Evolutionary conservation across 805 yeast species (phyloP), one percentile per base, ranked within the genome.

Genomic region (Cyberlindnera petersonii): DNA sequence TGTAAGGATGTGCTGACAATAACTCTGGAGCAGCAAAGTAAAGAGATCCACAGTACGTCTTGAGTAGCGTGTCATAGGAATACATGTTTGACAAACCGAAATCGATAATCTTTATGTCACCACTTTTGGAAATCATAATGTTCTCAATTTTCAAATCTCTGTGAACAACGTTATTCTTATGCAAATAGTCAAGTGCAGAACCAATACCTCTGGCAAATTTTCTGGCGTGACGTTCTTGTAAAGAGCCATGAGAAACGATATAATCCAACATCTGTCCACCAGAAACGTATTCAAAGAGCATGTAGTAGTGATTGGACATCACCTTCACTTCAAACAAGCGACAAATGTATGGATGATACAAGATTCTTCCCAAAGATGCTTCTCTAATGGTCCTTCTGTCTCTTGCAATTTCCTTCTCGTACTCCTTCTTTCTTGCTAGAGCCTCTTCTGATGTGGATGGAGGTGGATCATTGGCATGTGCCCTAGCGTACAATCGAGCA

Each of bases 11-110:
- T 1, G 98, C 98, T 43, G 86, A 84, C 38, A 93, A 69, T 50
- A 93, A 71, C 61, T 93, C 99, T 0, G 99, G 99, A 0, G 99
- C 98, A 1, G 98, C 99, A 74, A 93, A 93, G 60, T 93, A 93
- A 36, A 93, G 69, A 1, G 97, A 88, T 4, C 99, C 99, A 70
- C 99, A 93, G 58, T 86, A 93, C 1, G 99, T 93, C 56, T 85
- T 86, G 56, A 93, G 75, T 39, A 87, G 66, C 30, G 79, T 69
- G 43, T 75, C 74, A 15, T 79, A 76, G 32, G 87, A 78, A 59
- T 76, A 93, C 59, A 93, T 65, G 64, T 93, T 93, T 10, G 96
- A 86, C 28, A 93, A 72, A 9, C 99, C 99, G 63, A 93, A 93
- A 66, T 93, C 99, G 46, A 93, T 93, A 52, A 93, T 83, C 60